Percentiles rank a stretch among this genome's conserved stretches.
Evolutionary conservation across 495 filamentous ascomycete genomes (phyloP).

Genomic region (Talaromyces liani): DNA sequence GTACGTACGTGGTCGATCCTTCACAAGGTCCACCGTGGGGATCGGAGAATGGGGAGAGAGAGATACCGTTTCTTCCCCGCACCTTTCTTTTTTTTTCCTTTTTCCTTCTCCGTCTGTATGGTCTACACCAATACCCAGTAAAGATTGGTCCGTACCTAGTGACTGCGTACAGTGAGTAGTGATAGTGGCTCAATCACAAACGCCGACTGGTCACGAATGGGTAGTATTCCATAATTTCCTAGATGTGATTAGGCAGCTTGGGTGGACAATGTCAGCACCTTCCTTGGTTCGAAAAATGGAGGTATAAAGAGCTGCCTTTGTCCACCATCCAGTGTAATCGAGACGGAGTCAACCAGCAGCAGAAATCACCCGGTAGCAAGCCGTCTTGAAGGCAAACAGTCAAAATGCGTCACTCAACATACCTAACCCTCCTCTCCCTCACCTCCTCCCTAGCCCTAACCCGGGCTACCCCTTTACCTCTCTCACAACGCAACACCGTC

Average conservation of each 20-base stretch:
- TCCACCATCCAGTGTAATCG: background rate
- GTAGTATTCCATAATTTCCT: background rate
- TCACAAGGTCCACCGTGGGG: background rate
- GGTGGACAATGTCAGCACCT: background rate
- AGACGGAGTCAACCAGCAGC: background rate
- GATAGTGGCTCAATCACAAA: background rate
- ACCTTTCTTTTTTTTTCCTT: background rate
- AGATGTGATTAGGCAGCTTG: too few species aligned
- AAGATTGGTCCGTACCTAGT: background rate
- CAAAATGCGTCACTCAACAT: background rate
- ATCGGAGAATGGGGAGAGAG: background rate
- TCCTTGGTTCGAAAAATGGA: background rate
- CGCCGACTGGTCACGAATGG: background rate
- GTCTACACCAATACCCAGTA: background rate
- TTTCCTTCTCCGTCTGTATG: background rate
- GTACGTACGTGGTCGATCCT: background rate
- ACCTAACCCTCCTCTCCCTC: background rate
- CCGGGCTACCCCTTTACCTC: background rate
- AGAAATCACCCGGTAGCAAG: background rate
- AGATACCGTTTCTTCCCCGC: background rate
- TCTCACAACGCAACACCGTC: constrained; percentile 2
- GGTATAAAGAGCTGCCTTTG: background rate
- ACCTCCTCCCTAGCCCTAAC: background rate
- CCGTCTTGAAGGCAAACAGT: background rate
- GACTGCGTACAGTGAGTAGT: background rate